Percentiles rank a stretch among this genome's conserved stretches.
phyloP scores from a whole-genome alignment of 139 green algal genomes.

The Spirogloea muscicola region DNA sequence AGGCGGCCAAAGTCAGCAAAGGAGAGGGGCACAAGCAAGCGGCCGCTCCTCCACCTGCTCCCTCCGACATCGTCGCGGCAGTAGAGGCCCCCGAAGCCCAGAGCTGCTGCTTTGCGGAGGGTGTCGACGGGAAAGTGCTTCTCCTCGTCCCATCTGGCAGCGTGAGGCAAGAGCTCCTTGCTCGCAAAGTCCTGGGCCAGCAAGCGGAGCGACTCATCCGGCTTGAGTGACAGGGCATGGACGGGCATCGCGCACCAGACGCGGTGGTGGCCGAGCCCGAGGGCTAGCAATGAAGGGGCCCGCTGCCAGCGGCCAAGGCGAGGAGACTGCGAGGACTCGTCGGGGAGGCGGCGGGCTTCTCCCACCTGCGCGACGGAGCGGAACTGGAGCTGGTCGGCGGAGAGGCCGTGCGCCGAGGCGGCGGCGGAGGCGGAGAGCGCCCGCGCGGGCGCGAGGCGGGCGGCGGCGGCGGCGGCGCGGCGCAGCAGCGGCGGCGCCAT shows the following conservation, averaged over 20 bases:
- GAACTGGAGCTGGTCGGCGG: constrained; percentile 20
- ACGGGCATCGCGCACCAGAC: too few relatives aligned
- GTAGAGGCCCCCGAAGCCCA: constrained; percentile 72
- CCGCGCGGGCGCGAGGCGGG: too few relatives aligned
- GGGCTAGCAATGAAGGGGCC: too few relatives aligned
- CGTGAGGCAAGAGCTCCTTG: constrained; percentile 38
- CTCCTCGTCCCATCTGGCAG: constrained; percentile 60
- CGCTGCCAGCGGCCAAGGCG: too few relatives aligned
- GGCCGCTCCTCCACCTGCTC: constrained; percentile 6
- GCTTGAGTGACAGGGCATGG: too few relatives aligned
- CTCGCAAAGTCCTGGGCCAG: constrained; percentile 39
- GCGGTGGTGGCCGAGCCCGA: too few relatives aligned
- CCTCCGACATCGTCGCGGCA: constrained; percentile 53
- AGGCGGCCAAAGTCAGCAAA: neutral
- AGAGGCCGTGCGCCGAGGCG: constrained; percentile 20
- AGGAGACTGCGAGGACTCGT: too few relatives aligned
- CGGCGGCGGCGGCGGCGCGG: too few relatives aligned
- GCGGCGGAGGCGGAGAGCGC: too few relatives aligned
- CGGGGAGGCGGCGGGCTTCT: too few relatives aligned
- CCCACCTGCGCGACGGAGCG: constrained; percentile 10
- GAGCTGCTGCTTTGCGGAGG: constrained; percentile 55
- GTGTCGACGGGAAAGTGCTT: constrained; percentile 66
- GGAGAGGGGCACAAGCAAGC: neutral
- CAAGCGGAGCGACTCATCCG: too few relatives aligned
- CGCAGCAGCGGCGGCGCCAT: too few relatives aligned